These are phyloP conservation scores for Populus hybrid DNA, from an alignment of 441 rosid genomes.

Conservation along the genomic window DNA sequence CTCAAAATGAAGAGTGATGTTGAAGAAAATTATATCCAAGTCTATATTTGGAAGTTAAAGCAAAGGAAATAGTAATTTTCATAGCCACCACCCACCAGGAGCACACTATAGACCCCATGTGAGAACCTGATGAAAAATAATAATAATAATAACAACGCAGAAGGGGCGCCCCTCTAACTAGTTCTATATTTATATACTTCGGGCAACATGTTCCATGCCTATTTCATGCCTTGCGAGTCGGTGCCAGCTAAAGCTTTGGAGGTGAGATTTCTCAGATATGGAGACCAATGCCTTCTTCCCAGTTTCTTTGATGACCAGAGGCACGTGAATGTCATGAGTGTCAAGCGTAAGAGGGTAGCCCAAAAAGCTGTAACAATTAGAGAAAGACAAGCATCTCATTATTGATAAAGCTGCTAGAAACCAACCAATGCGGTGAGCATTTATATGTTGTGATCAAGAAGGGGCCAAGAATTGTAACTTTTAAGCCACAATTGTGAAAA, in stretches of 20 bases:
- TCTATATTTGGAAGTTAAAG: slow-evolving; percentile 6
- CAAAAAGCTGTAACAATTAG: neutral
- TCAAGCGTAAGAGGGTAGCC: neutral
- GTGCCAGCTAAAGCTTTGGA: slow-evolving; percentile 17
- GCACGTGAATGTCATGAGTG: slow-evolving; percentile 2
- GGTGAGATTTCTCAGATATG: slow-evolving; percentile 5
- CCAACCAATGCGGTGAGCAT: neutral
- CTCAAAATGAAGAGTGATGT: slow-evolving; percentile 11
- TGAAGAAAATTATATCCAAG: slow-evolving; percentile 19
- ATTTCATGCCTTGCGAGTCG: slow-evolving; percentile 27
- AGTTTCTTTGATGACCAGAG: slow-evolving; percentile 5
- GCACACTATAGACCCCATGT: slow-evolving; percentile 29
- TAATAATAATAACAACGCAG: neutral
- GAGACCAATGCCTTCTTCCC: neutral
- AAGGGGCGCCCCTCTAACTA: neutral
- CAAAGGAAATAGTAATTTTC: slow-evolving; percentile 5
- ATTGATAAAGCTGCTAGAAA: neutral
- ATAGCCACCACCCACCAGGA: neutral
- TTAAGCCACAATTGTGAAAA: neutral
- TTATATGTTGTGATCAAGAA: neutral
- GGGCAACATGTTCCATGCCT: slow-evolving; percentile 34
- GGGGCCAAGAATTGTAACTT: neutral
- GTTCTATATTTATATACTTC: slow-evolving; percentile 15
- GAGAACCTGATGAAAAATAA: slow-evolving; percentile 25
- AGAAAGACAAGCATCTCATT: neutral